These are phyloP conservation scores for Diplogelasinospora grovesii DNA, from an alignment of 495 filamentous ascomycete species.

Conservation along the genomic window DNA sequence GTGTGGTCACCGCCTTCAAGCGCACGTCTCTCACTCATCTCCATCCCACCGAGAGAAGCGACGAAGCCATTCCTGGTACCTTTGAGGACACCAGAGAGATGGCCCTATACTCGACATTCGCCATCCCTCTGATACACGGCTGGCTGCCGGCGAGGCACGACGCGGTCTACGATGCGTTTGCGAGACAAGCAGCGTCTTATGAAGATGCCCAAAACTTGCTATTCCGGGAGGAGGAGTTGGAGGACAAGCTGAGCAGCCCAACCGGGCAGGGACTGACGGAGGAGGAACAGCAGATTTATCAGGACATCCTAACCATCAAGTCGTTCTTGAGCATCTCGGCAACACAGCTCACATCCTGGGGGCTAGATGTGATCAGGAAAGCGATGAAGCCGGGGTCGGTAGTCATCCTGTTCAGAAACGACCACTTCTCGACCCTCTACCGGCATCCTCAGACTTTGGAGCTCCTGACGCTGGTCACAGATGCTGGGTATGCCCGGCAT, in stretches of 20 bases:
- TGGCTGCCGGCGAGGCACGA: constrained; percentile 71
- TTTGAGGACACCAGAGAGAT: constrained; percentile 83
- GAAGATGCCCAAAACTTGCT: constrained; percentile 86
- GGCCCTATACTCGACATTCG: constrained; percentile 78
- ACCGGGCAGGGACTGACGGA: constrained; percentile 40
- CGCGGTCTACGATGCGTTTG: constrained; percentile 56
- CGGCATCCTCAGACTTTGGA: constrained; percentile 64
- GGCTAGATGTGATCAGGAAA: constrained; percentile 62
- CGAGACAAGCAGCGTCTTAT: constrained; percentile 67
- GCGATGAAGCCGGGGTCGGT: constrained; percentile 64
- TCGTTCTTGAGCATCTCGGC: constrained; percentile 69
- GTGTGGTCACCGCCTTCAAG: constrained; percentile 37
- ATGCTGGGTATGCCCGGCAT: constrained; percentile 80
- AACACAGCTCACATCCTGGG: constrained; percentile 80
- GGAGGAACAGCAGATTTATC: constrained; percentile 65
- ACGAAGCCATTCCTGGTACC: constrained; percentile 53
- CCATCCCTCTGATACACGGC: constrained; percentile 84
- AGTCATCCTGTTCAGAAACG: constrained; percentile 90
- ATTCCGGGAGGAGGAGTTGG: constrained; percentile 81
- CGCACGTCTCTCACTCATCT: constrained; percentile 35
- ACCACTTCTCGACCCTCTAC: constrained; percentile 92
- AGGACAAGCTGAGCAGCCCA: constrained; percentile 61
- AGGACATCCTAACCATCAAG: constrained; percentile 77
- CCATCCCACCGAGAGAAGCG: constrained; percentile 38
- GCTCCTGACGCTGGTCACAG: constrained; percentile 79